Conservation (phyloP, 257 asterid species). For the Nicotiana noctiflora region DNA sequence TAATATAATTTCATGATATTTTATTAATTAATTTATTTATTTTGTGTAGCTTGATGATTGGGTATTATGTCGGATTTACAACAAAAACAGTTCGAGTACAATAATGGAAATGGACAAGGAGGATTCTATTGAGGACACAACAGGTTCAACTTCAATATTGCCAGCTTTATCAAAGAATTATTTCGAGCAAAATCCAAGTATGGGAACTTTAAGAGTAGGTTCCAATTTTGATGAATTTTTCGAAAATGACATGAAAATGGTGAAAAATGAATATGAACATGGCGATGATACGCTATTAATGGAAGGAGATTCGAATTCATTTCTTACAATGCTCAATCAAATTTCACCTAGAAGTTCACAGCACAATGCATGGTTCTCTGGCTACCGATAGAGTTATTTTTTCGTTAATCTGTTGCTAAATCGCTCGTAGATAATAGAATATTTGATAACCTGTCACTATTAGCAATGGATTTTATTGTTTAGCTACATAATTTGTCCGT, state of each 20-base stretch:
- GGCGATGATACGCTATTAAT: too few species aligned
- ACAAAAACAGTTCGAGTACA: conserved; percentile 21
- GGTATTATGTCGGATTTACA: conserved; percentile 48
- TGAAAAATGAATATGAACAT: not conserved
- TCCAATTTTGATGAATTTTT: not conserved
- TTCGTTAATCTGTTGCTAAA: not conserved
- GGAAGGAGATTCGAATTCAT: not conserved
- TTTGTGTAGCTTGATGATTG: conserved; percentile 38
- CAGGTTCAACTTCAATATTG: not conserved
- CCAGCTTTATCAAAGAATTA: not conserved
- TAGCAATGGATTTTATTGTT: too few species aligned
- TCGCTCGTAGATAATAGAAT: too few species aligned
- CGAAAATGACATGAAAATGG: not conserved
- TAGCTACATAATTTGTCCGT: too few species aligned
- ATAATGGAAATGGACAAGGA: conserved; percentile 11
- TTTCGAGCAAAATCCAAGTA: not conserved
- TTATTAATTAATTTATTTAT: not conserved
- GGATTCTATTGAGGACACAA: conserved; percentile 9
- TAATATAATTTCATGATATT: not conserved
- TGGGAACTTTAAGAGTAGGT: not conserved
- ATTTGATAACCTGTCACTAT: too few species aligned
- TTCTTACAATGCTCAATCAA: not conserved
- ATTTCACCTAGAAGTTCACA: not conserved
- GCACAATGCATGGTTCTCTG: not conserved
- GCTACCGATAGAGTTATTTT: not conserved